Base-by-base conservation (phyloP, 78 protist genomes). In the Dictyostelium firmibasis region DNA sequence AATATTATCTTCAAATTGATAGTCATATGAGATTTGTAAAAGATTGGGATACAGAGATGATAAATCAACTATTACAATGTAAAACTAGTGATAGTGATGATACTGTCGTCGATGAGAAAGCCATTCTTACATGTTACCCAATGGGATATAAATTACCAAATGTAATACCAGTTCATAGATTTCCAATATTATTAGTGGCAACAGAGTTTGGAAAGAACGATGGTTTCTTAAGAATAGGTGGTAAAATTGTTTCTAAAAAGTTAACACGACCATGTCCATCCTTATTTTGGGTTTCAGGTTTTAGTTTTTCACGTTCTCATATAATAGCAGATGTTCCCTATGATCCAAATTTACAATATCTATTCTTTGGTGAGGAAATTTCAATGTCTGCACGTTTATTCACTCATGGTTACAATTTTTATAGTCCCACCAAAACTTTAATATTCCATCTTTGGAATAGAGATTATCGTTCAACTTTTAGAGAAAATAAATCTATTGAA, bases 361-460 rank as follows among this genome's bases (percentile, higher is more conserved):
- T 95, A 10, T 95, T 95, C 69, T 95, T 95, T 89, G 97, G 97
- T 29, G 97, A 95, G 23, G 97, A 95, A 84, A 88, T 81, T 29
- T 36, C 92, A n/a, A 84, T 95, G 95, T 79, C 82, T 3, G 76
- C 83, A 31, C 57, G 97, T n/a, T 53, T 95, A 18, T 95, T 69
- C 67, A 95, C 95, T 35, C 18, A 77, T 77, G 97, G 97, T 7
- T 95, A 67, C 23, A 79, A 84, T 10, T 91, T 95, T 83, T 95
- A 91, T 81, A 25, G 69, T 29, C 97, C 97, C 1, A 60, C 96
- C 1, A 27, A 53, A 38, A 25, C 88, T 10, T 44, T 91, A 25
- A 44, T 95, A 3, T 95, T 85, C 29, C 97, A 95, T 78, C 74
- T 89, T 3, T 95, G 97, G 97, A 85, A 82, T n/a, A 31, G 97